Evolutionary conservation across 1,284 basidiomycete genomes (phyloP), one percentile per base, ranked within the genome.

Genomic region (Marasmius tenuissimus): DNA sequence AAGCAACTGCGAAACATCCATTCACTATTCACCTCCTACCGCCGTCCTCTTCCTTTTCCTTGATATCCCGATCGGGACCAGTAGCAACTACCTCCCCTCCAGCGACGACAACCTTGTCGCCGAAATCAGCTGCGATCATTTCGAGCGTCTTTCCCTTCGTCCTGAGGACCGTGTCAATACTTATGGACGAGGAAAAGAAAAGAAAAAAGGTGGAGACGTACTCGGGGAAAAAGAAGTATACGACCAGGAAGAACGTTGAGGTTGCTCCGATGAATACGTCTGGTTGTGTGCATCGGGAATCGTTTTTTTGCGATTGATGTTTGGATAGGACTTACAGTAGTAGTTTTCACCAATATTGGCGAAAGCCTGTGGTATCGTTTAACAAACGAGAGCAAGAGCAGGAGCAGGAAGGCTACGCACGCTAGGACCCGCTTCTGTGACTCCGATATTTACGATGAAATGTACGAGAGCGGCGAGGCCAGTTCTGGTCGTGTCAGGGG

Each of bases 111-210:
- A 66, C 61, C 10, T 56, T 48, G 55, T 65, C 63, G 7, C 65
- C 65, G 49, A 65, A 67, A 12, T 61, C 64, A 10, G 61, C 63
- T 18, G 63, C 63, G 22, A 67, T 67, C 52, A 61, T 62, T 57
- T 65, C 65, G 11, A 67, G 61, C 3, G 59, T 62, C 40, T 61
- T 67, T 16, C 64, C 62, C 37, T 67, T 67, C 20, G 65, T 67
- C 42, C 61, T 64, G 52, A 14, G 33, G 27, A 35, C 33, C 10
- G 38, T 3, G 10, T 18, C 22, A 42, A 27, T 40, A 6, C 33
- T 18, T 57, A 11, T 22, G 20, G n/a, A 20, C n/a, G 35, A 48
- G 4, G 11, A 35, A 42, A 7, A 10, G 20, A 34, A 11, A 37
- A 20, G 6, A 63, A 35, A 39, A 42, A 16, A 40, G 35, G 45